Base-by-base conservation (phyloP, 2,329 filamentous ascomycete genomes). In the Aaosphaeria arxii region DNA sequence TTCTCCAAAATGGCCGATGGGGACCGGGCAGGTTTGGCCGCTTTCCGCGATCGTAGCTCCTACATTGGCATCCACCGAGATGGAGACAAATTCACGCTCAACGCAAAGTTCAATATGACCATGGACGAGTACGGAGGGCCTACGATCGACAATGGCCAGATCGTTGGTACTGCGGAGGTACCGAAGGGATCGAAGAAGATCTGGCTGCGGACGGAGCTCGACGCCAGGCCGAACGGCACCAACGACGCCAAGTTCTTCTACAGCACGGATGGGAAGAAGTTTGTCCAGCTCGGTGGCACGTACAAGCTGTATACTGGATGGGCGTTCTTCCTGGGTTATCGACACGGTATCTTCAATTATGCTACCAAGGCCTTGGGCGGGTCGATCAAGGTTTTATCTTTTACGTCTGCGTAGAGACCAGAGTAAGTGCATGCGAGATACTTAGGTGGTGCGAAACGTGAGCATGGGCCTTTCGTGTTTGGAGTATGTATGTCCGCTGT, bases 41-140 rank as follows among this genome's bases (percentile, higher is more conserved):
- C 74, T 2, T 77, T 83, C 59, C 72, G 79, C 0, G 76, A 82
- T 53, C 66, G 66, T 17, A 72, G 69, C 2, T 75, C 76, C 2
- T 36, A 36, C n/a, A 36, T 36, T n/a, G 33, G 0, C 81, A 72
- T 82, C 9, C 53, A 67, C 40, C 67, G 70, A 28, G 74, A 1
- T 53, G 33, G 33, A 4, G n/a, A n/a, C 33, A 9, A 60, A 7
- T 61, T 71, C 11, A 60, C 64, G 6, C 30, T 57, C 9, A 36
- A 40, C 5, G 41, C 46, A 5, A 28, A 38, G 9, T 62, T 70
- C 29, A 66, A 65, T n/a, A 58, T 75, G 42, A 66, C 59, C 1
- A 61, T 72, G 49, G 65, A 74, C 51, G 63, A 11, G 11, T 40
- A 11, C 7, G 48, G 39, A 11, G 55, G 58, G 61, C 59, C 4